These are phyloP conservation scores for Penicillium egyptiacum DNA, from an alignment of 495 filamentous ascomycete species.

Conservation along the genomic window DNA sequence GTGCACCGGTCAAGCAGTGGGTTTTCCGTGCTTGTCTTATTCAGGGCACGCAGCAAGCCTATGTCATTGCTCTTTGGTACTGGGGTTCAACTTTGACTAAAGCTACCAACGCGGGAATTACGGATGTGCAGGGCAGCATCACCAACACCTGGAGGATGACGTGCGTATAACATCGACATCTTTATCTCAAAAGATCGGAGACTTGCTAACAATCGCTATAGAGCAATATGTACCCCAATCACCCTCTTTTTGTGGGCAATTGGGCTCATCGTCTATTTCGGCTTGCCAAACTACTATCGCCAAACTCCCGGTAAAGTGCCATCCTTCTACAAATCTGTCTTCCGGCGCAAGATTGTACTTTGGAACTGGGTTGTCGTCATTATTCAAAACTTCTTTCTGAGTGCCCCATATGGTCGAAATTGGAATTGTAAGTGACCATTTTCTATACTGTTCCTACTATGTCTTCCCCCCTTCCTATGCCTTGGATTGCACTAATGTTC, in stretches of 20 bases:
- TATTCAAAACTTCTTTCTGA: slow-evolving; percentile 51
- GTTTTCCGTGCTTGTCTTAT: slow-evolving; percentile 54
- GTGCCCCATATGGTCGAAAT: slow-evolving; percentile 51
- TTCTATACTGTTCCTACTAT: background rate
- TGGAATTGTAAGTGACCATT: slow-evolving; percentile 46
- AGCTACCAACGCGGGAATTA: slow-evolving; percentile 35
- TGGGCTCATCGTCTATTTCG: slow-evolving; percentile 44
- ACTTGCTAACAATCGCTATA: slow-evolving; percentile 20
- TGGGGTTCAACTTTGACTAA: slow-evolving; percentile 49
- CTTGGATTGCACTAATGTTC: background rate
- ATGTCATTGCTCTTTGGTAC: slow-evolving; percentile 54
- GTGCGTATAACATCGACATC: slow-evolving; percentile 22
- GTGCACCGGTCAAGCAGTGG: slow-evolving; percentile 50
- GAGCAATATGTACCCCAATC: slow-evolving; percentile 46
- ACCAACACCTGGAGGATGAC: slow-evolving; percentile 51
- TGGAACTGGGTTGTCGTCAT: slow-evolving; percentile 52
- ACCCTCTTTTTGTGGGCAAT: slow-evolving; percentile 44
- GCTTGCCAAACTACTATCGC: slow-evolving; percentile 52
- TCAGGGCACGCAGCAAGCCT: slow-evolving; percentile 51
- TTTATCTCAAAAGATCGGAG: background rate
- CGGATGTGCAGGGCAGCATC: slow-evolving; percentile 35
- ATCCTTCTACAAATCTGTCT: slow-evolving; percentile 50
- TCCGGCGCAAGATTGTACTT: slow-evolving; percentile 49
- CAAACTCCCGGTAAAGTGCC: slow-evolving; percentile 68
- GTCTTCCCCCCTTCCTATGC: background rate